These are phyloP conservation scores for Zea mays DNA, from an alignment of 176 grass and related monocot genomes.

Conservation along the genomic window DNA sequence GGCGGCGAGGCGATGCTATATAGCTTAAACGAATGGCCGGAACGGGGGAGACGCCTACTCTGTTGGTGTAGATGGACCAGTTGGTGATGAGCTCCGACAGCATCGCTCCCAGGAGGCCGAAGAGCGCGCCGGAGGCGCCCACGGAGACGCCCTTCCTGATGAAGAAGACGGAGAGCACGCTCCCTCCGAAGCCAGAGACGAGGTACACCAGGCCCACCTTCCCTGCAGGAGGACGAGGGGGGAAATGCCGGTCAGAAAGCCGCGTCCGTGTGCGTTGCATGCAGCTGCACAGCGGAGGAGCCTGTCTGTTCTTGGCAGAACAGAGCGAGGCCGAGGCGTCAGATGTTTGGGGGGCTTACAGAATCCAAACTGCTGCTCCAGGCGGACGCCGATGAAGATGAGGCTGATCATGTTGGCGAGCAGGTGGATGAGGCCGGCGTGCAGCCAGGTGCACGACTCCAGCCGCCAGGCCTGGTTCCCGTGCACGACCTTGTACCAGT, in stretches of 20 bases:
- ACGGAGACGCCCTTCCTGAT: conserved; percentile 73
- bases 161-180: conserved; percentile 77
- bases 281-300: background rate
- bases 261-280: background rate
- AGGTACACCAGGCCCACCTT: conserved; percentile 73
- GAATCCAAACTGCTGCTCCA: conserved; percentile 95
- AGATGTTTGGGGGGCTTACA: conserved; percentile 44
- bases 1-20: background rate
- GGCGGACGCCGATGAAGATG: conserved; percentile 73
- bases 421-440: conserved; percentile 86
- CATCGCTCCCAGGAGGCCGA: conserved; percentile 87
- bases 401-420: conserved; percentile 79
- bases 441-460: conserved; percentile 71
- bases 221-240: conserved; percentile 40
- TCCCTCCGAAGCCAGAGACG: conserved; percentile 78
- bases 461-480: conserved; percentile 69
- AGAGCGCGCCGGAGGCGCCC: conserved; percentile 79
- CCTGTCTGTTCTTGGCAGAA: background rate
- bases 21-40: background rate
- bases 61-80: conserved; percentile 78
- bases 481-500: conserved; percentile 69
- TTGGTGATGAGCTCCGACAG: conserved; percentile 87
- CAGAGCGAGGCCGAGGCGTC: background rate
- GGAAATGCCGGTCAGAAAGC: conserved; percentile 28
- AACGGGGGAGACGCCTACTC: conserved; percentile 25